Percentiles rank a stretch among this genome's conserved stretches.
These are phyloP conservation scores for Botryotinia narcissicola DNA, from an alignment of 2,329 filamentous ascomycete genomes.

Conservation along the genomic window DNA sequence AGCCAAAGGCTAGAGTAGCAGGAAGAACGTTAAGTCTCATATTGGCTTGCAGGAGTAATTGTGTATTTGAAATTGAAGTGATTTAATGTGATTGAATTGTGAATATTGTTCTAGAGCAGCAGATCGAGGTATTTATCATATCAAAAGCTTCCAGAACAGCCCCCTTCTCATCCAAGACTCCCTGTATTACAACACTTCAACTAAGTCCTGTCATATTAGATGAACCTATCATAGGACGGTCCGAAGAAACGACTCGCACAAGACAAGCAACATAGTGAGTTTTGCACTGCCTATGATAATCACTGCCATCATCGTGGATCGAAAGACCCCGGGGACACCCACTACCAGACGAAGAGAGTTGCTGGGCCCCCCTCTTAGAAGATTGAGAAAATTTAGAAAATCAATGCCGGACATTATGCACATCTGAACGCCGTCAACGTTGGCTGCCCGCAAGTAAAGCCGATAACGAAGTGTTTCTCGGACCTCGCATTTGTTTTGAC, in stretches of 20 bases:
- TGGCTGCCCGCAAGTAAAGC: not conserved
- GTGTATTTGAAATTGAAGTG: not conserved
- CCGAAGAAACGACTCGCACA: not conserved
- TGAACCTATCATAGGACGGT: not conserved
- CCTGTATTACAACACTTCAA: not conserved
- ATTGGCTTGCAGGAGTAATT: not conserved
- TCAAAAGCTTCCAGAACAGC: not conserved
- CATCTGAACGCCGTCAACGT: not conserved
- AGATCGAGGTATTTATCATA: not conserved
- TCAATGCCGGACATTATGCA: not conserved
- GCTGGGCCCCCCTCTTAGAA: not conserved
- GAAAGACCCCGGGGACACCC: not conserved
- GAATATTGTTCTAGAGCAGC: not conserved
- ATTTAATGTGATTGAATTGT: not conserved
- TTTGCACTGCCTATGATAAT: not conserved
- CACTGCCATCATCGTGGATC: not conserved
- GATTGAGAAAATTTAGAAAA: not conserved
- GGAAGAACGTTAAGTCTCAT: slow-evolving; percentile 11
- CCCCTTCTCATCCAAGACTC: not conserved
- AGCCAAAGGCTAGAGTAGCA: not conserved
- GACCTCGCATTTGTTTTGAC: not conserved
- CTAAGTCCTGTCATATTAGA: not conserved
- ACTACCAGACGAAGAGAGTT: not conserved
- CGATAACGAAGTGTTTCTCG: not conserved
- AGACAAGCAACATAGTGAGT: not conserved